Evolutionary conservation across 176 grass and related monocot species (phyloP), one percentile per base, ranked within the genome.

Genomic region (Puya raimondii): DNA sequence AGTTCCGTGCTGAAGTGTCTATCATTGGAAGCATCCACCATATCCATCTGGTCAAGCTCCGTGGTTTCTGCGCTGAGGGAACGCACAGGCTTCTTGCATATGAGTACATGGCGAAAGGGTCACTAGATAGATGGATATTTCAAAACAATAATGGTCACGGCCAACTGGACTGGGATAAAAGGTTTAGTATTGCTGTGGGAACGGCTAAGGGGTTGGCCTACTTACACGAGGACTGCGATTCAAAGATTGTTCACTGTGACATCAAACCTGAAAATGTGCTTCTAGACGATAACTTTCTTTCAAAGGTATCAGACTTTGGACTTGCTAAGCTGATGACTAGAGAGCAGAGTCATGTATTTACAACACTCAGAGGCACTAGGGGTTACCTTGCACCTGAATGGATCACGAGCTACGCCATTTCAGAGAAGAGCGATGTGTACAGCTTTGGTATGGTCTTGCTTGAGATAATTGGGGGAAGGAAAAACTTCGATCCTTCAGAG

Each of bases 231-330:
- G 94, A 99, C 23, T 99, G 94, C 2, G 94, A 93, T 22, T 99
- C 89, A 0, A 99, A 86, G 75, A 99, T 99, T 16, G 49, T 99
- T 75, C 87, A 99, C 64, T 99, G 94, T 26, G 94, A 99, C 69
- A 99, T 99, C 71, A 99, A 99, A 70, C 94, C 94, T 9, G 89
- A 99, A 74, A 99, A 99, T 70, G 87, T 99, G 20, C 82, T 99
- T 20, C 89, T 93, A 15, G 87, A 99, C 18, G 89, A 99, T 0
- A 82, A 99, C 65, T 99, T 84, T 50, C 12, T 72, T 13, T 89
- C 90, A 10, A 99, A 93, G 81, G 94, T 99, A 23, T 99, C 94
- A 13, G 94, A 99, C 68, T 99, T 99, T 68, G 94, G 94, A n/a
- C 94, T 99, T 12, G 94, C 94, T 10, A 99, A 99, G 68, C 42